Evolutionary conservation across 1,139 yeast species (phyloP).

Genomic region (Saccharomyces hybrid): DNA sequence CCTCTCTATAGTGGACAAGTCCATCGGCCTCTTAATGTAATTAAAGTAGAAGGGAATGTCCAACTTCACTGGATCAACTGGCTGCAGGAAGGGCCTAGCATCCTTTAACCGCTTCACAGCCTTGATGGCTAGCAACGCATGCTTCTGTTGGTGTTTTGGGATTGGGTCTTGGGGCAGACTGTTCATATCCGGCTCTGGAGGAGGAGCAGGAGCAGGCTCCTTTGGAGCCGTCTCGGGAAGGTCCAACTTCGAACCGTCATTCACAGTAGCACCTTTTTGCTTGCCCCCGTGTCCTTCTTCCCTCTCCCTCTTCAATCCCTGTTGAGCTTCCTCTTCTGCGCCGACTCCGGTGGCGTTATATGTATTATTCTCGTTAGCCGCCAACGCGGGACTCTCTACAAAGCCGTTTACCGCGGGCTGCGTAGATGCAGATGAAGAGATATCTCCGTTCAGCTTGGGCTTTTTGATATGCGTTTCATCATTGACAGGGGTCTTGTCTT

Average conservation of each 20-base stretch:
- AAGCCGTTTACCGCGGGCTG: background rate
- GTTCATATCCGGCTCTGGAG: slow-evolving; percentile 62
- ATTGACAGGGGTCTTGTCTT: background rate
- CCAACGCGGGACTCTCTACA: slow-evolving; percentile 8
- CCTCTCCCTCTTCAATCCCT: background rate
- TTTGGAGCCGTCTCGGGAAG: slow-evolving; percentile 3
- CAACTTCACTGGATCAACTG: slow-evolving; percentile 82
- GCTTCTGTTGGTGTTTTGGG: slow-evolving; percentile 72
- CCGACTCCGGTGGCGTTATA: background rate
- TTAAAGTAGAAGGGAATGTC: slow-evolving; percentile 89
- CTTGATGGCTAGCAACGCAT: slow-evolving; percentile 56
- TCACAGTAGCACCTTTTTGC: background rate
- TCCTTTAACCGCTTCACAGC: slow-evolving; percentile 87
- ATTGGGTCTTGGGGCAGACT: slow-evolving; percentile 63
- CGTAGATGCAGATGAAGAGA: background rate
- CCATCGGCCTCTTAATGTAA: slow-evolving; percentile 85
- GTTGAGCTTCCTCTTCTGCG: background rate
- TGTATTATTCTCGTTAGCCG: slow-evolving; percentile 6
- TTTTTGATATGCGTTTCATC: background rate
- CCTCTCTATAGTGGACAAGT: slow-evolving; percentile 79
- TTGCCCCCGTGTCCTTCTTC: background rate
- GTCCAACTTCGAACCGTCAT: background rate
- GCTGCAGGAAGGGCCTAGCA: slow-evolving; percentile 80
- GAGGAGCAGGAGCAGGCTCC: slow-evolving; percentile 63
- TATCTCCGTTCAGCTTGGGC: background rate